These are phyloP conservation scores for Brassica nigra DNA, from an alignment of 345 rosid genomes.

Conservation along the genomic window DNA sequence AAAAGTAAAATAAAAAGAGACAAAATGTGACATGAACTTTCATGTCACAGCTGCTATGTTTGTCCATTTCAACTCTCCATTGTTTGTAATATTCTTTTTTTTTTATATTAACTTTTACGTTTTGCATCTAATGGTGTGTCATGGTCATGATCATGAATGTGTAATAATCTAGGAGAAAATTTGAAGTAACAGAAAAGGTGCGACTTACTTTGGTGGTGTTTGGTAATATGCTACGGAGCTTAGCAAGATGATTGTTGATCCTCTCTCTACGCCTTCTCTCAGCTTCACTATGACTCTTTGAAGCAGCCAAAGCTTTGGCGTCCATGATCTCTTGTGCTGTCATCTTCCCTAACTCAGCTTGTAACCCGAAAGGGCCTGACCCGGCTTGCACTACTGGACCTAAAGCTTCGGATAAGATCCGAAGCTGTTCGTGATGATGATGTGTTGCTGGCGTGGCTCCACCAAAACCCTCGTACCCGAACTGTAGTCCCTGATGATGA, in stretches of 20 bases:
- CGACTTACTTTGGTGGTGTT: conserved; percentile 95
- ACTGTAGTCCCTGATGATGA: conserved; percentile 44
- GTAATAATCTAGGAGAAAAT: not conserved
- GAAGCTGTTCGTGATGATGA: conserved; percentile 64
- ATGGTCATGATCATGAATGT: conserved; percentile 19
- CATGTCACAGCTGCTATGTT: conserved; percentile 38
- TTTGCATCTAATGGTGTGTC: conserved; percentile 5
- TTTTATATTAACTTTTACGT: not conserved
- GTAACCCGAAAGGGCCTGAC: conserved; percentile 75
- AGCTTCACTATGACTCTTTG: conserved; percentile 96
- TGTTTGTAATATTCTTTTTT: conserved; percentile 9
- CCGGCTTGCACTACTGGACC: conserved; percentile 65
- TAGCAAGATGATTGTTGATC: conserved; percentile 94
- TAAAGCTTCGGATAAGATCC: conserved; percentile 78
- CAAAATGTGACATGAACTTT: conserved; percentile 41
- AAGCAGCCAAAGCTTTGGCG: conserved; percentile 99
- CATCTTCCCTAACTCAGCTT: conserved; percentile 83
- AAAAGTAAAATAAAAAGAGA: conserved; percentile 20
- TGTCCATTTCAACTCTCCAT: conserved; percentile 32
- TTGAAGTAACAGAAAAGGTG: not conserved
- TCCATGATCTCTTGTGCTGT: conserved; percentile 98
- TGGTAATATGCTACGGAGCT: conserved; percentile 90
- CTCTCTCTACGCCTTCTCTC: conserved; percentile 95
- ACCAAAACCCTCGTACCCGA: conserved; percentile 50
- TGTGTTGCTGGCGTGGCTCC: conserved; percentile 40